These are phyloP conservation scores for Stropharia rugosoannulata DNA, from an alignment of 768 basidiomycete species.

Conservation along the genomic window DNA sequence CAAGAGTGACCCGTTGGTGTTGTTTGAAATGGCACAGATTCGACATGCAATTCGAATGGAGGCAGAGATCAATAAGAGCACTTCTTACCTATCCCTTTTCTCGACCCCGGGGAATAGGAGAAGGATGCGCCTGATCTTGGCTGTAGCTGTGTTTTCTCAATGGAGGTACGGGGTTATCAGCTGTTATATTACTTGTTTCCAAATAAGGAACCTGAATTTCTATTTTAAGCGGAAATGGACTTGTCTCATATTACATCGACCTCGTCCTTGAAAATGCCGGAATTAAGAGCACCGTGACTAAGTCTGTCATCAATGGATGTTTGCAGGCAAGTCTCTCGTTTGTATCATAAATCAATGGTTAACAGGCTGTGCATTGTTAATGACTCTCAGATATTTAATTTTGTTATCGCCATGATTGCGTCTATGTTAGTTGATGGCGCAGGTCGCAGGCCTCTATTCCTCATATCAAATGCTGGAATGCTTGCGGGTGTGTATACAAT, in stretches of 20 bases:
- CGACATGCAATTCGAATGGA: constrained; percentile 65
- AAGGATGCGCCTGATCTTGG: constrained; percentile 66
- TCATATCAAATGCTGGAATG: constrained; percentile 58
- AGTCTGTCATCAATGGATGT: constrained; percentile 22
- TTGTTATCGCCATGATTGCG: constrained; percentile 55
- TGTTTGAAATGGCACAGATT: constrained; percentile 64
- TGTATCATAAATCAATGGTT: background rate
- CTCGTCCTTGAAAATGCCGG: constrained; percentile 65
- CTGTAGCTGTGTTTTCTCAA: constrained; percentile 68
- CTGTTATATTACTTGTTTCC: background rate
- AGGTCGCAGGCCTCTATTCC: constrained; percentile 68
- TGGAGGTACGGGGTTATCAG: constrained; percentile 50
- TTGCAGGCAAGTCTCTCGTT: constrained; percentile 12
- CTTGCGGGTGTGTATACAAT: constrained; percentile 40
- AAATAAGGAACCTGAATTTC: background rate
- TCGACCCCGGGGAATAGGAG: constrained; percentile 63
- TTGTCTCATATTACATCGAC: constrained; percentile 74
- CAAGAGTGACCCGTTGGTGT: constrained; percentile 56
- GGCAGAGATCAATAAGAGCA: constrained; percentile 47
- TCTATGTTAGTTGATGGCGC: constrained; percentile 64
- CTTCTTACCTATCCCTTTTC: constrained; percentile 53
- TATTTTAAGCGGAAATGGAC: constrained; percentile 54
- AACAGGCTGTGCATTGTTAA: background rate
- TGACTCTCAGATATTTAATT: constrained; percentile 52
- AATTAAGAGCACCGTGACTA: constrained; percentile 48